Conservation (phyloP, 371 early-diverging fungal species). For the Mortierella polycephala region DNA sequence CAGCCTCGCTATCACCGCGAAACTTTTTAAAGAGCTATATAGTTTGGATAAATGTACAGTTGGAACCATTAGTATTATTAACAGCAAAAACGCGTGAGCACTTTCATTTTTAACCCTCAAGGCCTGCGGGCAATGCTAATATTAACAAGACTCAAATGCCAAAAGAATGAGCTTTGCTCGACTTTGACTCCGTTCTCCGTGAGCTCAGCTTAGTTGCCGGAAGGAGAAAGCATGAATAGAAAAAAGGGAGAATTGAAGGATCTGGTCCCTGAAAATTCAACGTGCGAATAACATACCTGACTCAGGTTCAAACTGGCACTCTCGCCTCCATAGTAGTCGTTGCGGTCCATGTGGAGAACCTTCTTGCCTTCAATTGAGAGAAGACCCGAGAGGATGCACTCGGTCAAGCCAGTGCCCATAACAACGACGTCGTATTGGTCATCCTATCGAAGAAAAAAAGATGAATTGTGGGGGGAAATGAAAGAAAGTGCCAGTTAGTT, state of each 20-base stretch:
- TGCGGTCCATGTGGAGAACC: constrained; percentile 98
- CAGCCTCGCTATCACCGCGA: constrained; percentile 69
- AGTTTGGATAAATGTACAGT: background rate
- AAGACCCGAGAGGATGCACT: constrained; percentile 99
- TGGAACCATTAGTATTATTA: too few relatives aligned
- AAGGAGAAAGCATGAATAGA: background rate
- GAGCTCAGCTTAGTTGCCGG: background rate
- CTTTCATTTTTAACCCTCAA: background rate
- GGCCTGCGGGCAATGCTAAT: too few relatives aligned
- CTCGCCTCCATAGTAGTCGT: constrained; percentile 99
- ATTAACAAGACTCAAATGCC: too few relatives aligned
- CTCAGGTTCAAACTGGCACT: constrained; percentile 93
- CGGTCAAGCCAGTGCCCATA: constrained; percentile 99
- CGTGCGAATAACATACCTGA: constrained; percentile 70
- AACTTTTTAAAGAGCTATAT: constrained; percentile 88
- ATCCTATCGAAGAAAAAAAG: constrained; percentile 63
- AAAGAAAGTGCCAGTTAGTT: background rate
- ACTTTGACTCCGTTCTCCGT: too few relatives aligned
- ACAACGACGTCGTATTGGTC: constrained; percentile 96
- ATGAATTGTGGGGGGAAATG: background rate
- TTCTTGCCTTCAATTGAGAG: constrained; percentile 98
- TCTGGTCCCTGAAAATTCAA: background rate
- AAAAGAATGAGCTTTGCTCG: background rate
- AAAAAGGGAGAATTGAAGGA: background rate
- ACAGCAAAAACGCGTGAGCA: constrained; percentile 21